Percentiles rank a stretch among this genome's conserved stretches.
Evolutionary conservation across 1,284 basidiomycete species (phyloP).

Genomic region (Apiotrichum laibachii): DNA sequence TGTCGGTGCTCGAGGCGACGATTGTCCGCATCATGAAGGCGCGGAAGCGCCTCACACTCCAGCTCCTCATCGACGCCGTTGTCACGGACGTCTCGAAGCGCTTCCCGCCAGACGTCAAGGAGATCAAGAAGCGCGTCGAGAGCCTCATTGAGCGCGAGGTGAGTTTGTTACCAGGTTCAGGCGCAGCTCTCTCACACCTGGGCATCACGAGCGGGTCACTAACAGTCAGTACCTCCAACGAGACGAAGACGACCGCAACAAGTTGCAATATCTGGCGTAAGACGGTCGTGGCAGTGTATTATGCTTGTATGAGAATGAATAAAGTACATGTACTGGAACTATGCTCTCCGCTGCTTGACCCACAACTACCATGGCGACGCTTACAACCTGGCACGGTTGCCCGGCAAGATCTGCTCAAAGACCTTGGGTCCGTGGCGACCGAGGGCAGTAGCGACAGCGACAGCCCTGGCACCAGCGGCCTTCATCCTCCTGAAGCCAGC

Average conservation of each 20-base stretch:
- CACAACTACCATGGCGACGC: too few species aligned
- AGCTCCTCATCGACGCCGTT: constrained; percentile 61
- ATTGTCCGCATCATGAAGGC: constrained; percentile 95
- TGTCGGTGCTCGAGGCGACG: constrained; percentile 82
- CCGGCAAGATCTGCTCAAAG: constrained; percentile 9
- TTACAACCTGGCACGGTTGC: background rate
- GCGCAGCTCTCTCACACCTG: too few species aligned
- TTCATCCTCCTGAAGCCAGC: constrained; percentile 15
- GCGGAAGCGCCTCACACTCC: constrained; percentile 75
- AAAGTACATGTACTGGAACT: too few species aligned
- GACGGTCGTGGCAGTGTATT: background rate
- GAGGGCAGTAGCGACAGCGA: constrained; percentile 16
- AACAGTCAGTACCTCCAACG: constrained; percentile 57
- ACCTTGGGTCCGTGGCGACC: constrained; percentile 10
- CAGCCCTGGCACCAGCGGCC: constrained; percentile 11
- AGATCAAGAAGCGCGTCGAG: constrained; percentile 81
- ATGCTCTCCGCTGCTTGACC: too few species aligned
- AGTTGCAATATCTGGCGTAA: constrained; percentile 74
- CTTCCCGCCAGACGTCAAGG: constrained; percentile 56
- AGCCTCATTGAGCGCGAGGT: constrained; percentile 74
- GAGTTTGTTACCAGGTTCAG: constrained; percentile 59
- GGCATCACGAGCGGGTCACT: background rate
- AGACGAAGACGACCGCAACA: constrained; percentile 66
- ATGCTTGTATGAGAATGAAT: too few species aligned
- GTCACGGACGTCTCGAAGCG: constrained; percentile 64